These are phyloP conservation scores for Trichoderma parareesei DNA, from an alignment of 495 filamentous ascomycete genomes.

Conservation along the genomic window DNA sequence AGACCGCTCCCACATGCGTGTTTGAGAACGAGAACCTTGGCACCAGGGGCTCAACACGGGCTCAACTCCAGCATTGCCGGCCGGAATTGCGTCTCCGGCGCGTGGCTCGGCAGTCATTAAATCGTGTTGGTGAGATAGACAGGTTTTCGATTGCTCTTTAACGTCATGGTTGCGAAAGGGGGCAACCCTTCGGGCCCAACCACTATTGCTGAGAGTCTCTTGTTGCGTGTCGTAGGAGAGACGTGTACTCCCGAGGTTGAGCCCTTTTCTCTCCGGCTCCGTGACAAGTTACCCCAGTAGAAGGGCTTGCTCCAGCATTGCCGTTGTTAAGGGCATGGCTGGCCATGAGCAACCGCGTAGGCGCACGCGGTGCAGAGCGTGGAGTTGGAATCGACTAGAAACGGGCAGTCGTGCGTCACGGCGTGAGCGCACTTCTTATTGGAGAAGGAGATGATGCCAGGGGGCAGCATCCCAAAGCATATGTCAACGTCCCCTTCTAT, in stretches of 20 bases:
- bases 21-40: neutral
- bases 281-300: neutral
- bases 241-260: neutral
- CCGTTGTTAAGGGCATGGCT: neutral
- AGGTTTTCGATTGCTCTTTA: neutral
- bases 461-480: neutral
- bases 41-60: neutral
- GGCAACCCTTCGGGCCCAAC: neutral
- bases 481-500: neutral
- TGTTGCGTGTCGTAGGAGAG: neutral
- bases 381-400: neutral
- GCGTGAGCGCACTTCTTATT: slow-evolving; percentile 9
- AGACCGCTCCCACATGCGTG: neutral
- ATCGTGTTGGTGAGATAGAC: neutral
- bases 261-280: neutral
- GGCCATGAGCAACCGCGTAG: neutral
- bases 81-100: neutral
- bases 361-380: neutral
- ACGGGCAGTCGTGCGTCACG: slow-evolving; percentile 1
- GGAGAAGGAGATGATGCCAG: neutral
- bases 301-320: neutral
- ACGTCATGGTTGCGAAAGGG: neutral
- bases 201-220: neutral
- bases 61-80: neutral
- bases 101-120: slow-evolving; percentile 4